Evolutionary conservation across 495 filamentous ascomycete genomes (phyloP), one percentile per base, ranked within the genome.

Genomic region (Aspergillus leporis): DNA sequence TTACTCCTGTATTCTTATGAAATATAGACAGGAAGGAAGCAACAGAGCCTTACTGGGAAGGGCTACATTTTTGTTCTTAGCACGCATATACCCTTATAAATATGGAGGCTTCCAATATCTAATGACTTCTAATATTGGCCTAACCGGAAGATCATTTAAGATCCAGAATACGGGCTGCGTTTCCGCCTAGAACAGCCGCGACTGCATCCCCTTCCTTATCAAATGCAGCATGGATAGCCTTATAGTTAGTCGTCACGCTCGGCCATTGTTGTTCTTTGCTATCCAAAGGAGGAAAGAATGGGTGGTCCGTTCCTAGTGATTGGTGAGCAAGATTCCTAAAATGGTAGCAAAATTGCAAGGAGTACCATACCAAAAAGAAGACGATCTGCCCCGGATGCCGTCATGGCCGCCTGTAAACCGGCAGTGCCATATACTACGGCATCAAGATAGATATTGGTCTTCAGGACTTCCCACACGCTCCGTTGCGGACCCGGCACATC

Each of bases 391-490:
- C 81, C 81, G 0, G 66, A 69, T 18, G 74, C 73, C 36, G 60
- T 58, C 34, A 90, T 77, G 0, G 92, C 92, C 4, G 91, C 89
- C 65, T 87, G 86, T 34, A 96, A 64, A 0, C 89, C 90, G 14
- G 89, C 85, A 28, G 84, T 78, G 0, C 85, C 84, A 69, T 96
- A 96, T 1, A 92, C 83, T 0, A 96, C 91, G 0, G 93, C 93
- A 74, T 98, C 93, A 4, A 98, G 78, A 65, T 91, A 93, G 43
- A 97, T 83, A 74, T 97, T 96, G n/a, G 85, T 87, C 60, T 83
- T 84, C 62, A 97, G 64, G 9, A 97, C 82, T 61, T 93, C 89
- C 90, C 90, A 92, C 0, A 96, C 69, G 41, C 72, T 73, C 45
- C 79, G 61, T 55, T 72, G 58, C 47, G 81, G 85, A 70, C 72